Evolutionary conservation across 441 rosid species (phyloP), one percentile per base, ranked within the genome.

Genomic region (Corymbia calophylla): DNA sequence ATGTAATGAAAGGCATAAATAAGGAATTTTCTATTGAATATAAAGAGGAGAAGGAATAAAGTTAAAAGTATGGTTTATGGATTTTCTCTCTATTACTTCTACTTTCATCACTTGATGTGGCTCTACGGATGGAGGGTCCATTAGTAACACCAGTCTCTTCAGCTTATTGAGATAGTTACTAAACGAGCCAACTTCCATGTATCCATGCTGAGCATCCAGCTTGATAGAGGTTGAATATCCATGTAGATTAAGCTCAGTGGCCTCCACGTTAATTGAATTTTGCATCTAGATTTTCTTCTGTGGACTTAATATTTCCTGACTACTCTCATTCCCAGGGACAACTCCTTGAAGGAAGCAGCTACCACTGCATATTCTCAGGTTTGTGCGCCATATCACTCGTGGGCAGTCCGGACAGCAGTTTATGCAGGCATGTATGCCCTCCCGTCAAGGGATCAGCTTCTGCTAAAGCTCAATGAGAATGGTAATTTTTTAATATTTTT

Each of bases 401-500:
- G 99, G 99, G 93, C 98, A 1, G 94, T 98, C 85, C 92, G 99
- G 87, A 94, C 98, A 5, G 99, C 99, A 2, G 99, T 96, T 91
- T 96, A 95, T 90, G 98, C 99, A 8, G 98, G 98, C 87, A 98
- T 98, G 99, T 96, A 95, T 90, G 93, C 99, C 64, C 98, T 98
- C 86, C 99, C 99, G 23, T 88, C 97, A 2, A 94, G 98, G 92
- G 97, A 96, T 25, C 99, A 95, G 81, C 98, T 96, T 88, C 89
- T 98, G 92, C 87, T 92, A 86, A 96, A 93, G 90, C 99, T 97
- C 88, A 92, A 94, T 35, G 99, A 98, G 94, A 95, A 97, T 25
- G 95, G 97, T 95, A 80, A 92, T 92, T 64, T n/a, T 87, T 87
- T 68, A 25, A 23, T 56, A 23, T 25, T 58, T 29, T 58, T 25